phyloP scores from a whole-genome alignment of 2,329 filamentous ascomycete species.

The Cladobotryum mycophilum region DNA sequence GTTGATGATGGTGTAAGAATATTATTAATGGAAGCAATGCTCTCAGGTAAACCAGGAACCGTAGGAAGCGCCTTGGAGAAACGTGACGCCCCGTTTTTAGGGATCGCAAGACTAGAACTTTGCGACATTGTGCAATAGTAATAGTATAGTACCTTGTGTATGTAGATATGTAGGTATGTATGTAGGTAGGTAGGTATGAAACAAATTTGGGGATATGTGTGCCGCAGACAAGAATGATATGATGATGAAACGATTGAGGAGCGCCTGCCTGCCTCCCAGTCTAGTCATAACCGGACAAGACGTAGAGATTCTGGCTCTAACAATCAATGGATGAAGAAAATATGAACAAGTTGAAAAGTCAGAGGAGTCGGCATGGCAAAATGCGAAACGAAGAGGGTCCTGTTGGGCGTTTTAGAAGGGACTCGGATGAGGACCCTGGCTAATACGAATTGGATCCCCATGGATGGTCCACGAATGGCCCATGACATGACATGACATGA shows the following conservation, averaged over 20 bases:
- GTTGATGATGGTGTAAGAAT: background rate
- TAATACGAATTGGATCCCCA: constrained; percentile 6
- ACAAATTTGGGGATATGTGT: too few relatives aligned
- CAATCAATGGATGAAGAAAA: background rate
- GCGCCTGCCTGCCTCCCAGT: too few relatives aligned
- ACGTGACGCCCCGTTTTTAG: constrained; percentile 41
- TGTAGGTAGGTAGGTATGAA: too few relatives aligned
- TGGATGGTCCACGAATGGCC: too few relatives aligned
- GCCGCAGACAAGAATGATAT: too few relatives aligned
- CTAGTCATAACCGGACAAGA: too few relatives aligned
- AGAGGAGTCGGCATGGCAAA: constrained; percentile 1
- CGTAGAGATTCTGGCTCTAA: too few relatives aligned
- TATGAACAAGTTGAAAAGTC: background rate
- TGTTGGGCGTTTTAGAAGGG: constrained; percentile 10
- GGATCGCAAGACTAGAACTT: constrained; percentile 1
- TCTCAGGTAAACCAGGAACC: constrained; percentile 31
- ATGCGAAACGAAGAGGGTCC: constrained; percentile 9
- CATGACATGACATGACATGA: background rate
- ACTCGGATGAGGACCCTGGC: constrained; percentile 8
- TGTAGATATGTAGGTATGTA: too few relatives aligned
- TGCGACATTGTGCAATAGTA: constrained; percentile 2
- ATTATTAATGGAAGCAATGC: constrained; percentile 6
- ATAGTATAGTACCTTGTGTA: too few relatives aligned
- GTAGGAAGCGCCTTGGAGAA: constrained; percentile 54
- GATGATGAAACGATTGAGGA: too few relatives aligned